phyloP scores from a whole-genome alignment of 768 basidiomycete species.

The Russula vinacea region DNA sequence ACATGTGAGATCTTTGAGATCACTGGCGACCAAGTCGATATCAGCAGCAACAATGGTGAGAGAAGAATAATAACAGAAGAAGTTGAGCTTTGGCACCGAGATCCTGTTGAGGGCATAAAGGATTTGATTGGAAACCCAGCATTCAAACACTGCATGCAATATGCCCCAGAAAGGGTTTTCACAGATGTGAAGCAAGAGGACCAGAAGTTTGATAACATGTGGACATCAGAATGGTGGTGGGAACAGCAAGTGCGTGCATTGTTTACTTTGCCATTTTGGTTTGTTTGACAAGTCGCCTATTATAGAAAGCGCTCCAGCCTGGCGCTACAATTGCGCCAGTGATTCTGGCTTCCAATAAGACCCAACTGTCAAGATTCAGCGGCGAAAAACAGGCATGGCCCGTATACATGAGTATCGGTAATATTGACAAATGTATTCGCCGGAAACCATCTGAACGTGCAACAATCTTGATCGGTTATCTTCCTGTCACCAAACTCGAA shows the following conservation, averaged over 20 bases:
- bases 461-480: slow-evolving; percentile 32
- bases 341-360: neutral
- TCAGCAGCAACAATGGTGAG: no score
- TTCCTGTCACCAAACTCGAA: slow-evolving; percentile 28
- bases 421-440: slow-evolving; percentile 23
- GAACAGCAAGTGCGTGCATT: no score
- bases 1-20: no score
- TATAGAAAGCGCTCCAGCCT: neutral
- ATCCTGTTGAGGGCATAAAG: neutral
- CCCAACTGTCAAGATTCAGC: neutral
- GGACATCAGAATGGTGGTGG: neutral
- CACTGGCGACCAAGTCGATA: no score
- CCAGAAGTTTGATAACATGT: no score
- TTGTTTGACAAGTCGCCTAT: no score
- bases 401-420: slow-evolving; percentile 35
- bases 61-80: no score
- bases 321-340: neutral
- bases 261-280: no score
- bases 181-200: no score
- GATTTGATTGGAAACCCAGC: neutral
- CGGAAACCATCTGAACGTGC: slow-evolving; percentile 26
- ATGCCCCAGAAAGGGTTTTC: no score
- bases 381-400: slow-evolving; percentile 33
- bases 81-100: neutral
- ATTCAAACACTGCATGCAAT: neutral